Evolutionary conservation across 192 early-diverging fungal species (phyloP).

Genomic region (Coemansia sp.): DNA sequence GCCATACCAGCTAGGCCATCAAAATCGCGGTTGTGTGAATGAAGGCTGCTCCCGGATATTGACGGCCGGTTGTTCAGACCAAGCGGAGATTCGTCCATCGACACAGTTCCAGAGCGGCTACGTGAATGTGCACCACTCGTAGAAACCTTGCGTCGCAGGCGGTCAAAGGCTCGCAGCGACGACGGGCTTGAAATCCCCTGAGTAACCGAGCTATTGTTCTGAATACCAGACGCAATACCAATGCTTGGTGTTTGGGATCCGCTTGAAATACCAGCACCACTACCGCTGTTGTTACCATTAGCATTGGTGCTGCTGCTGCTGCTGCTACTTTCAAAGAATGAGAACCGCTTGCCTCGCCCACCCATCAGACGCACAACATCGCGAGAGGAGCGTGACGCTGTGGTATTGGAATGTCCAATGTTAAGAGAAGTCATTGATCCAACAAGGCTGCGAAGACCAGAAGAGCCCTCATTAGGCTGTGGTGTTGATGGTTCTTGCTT

Average conservation of each 20-base stretch:
- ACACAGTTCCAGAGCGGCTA: conserved; percentile 37
- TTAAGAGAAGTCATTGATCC: conserved; percentile 52
- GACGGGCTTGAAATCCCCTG: conserved; percentile 35
- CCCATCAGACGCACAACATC: conserved; percentile 55
- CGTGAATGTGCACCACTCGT: conserved; percentile 44
- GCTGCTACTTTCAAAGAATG: conserved; percentile 48
- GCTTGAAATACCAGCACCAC: not conserved
- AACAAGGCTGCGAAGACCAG: conserved; percentile 42
- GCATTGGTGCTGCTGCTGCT: not conserved
- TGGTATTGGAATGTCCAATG: conserved; percentile 23
- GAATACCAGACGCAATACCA: conserved; percentile 13
- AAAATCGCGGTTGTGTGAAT: conserved; percentile 15
- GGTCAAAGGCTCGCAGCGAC: conserved; percentile 48
- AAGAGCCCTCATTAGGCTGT: conserved; percentile 8
- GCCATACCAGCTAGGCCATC: conserved; percentile 12
- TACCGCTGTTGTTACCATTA: not conserved
- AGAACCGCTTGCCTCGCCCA: conserved; percentile 53
- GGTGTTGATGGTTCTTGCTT: conserved; percentile 1
- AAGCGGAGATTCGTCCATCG: conserved; percentile 41
- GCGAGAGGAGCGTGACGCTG: conserved; percentile 44
- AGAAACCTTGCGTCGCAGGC: conserved; percentile 54
- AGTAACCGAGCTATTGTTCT: conserved; percentile 1
- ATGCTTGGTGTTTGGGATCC: not conserved
- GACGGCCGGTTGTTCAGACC: conserved; percentile 17
- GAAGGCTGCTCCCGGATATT: conserved; percentile 18